Evolutionary conservation across 129 eudicot genomes (phyloP).

Genomic region (Logfia minima): DNA sequence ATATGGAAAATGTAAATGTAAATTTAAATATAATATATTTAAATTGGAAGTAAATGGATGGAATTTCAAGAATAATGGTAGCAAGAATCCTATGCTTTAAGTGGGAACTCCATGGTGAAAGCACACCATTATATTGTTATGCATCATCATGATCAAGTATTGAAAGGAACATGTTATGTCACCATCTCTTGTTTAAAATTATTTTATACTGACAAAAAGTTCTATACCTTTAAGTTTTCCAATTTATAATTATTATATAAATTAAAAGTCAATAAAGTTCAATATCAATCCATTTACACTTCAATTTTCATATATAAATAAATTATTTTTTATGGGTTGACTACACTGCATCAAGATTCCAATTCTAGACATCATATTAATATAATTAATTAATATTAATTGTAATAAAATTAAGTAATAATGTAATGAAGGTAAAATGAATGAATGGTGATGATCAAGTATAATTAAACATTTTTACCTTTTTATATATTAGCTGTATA

Average conservation of each 20-base stretch:
- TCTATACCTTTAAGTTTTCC: constrained; percentile 23
- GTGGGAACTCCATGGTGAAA: constrained; percentile 38
- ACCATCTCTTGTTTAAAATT: constrained; percentile 37
- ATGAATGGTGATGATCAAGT: too few species aligned
- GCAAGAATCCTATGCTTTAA: constrained; percentile 37
- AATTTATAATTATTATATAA: background rate
- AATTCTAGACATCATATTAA: background rate
- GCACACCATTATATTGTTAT: constrained; percentile 26
- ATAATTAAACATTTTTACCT: too few species aligned
- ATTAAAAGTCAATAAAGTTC: constrained; percentile 33
- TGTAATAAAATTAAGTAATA: too few species aligned
- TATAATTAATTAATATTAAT: too few species aligned
- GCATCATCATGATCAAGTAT: constrained; percentile 34
- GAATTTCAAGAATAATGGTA: constrained; percentile 21
- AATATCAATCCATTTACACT: background rate
- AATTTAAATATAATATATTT: too few species aligned
- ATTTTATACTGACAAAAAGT: constrained; percentile 39
- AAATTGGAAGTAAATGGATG: constrained; percentile 4
- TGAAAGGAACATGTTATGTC: constrained; percentile 40
- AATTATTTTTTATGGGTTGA: background rate
- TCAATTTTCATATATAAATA: background rate
- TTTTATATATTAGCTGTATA: too few species aligned
- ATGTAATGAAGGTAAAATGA: too few species aligned
- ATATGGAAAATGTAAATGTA: too few species aligned
- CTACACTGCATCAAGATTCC: background rate